These are phyloP conservation scores for Staphylotrichum tortipilum DNA, from an alignment of 495 filamentous ascomycete species.

Conservation along the genomic window DNA sequence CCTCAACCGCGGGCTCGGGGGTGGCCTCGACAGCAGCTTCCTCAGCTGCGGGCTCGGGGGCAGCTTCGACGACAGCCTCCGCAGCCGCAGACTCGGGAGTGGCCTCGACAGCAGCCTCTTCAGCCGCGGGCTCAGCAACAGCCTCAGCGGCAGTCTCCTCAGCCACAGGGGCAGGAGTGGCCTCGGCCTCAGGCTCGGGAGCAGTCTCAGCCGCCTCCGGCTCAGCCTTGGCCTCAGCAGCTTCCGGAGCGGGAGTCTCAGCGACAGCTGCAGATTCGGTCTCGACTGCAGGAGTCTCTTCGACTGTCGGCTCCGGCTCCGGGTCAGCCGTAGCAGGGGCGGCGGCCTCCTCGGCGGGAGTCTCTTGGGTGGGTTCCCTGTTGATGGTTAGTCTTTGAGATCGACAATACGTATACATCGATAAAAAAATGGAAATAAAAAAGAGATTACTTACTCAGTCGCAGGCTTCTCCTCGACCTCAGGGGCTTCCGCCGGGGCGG, in stretches of 20 bases:
- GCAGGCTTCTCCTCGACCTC: background rate
- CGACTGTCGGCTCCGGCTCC: background rate
- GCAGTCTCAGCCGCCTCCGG: conserved; percentile 3
- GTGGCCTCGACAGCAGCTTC: conserved; percentile 6
- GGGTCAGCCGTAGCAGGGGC: background rate
- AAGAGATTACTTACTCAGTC: background rate
- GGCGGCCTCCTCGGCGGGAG: background rate
- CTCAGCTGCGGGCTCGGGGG: background rate
- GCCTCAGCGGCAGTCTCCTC: conserved; percentile 5
- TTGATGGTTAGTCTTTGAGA: background rate
- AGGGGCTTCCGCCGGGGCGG: background rate
- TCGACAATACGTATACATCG: too few species aligned
- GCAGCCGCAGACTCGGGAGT: background rate
- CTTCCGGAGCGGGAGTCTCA: conserved; percentile 2
- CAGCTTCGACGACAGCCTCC: background rate
- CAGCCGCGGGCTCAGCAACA: background rate
- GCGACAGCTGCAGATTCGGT: too few species aligned
- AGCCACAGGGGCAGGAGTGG: too few species aligned
- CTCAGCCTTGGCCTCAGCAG: conserved; percentile 2
- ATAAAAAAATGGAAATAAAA: too few species aligned
- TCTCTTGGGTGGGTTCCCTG: background rate
- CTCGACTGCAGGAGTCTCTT: background rate
- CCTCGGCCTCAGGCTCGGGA: conserved; percentile 4
- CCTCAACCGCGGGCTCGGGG: background rate
- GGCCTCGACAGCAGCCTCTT: background rate